A percentile compares a stretch with the other conserved stretches of the same genome.
phyloP scores from a whole-genome alignment of 805 yeast genomes.

The Candida koratica region DNA sequence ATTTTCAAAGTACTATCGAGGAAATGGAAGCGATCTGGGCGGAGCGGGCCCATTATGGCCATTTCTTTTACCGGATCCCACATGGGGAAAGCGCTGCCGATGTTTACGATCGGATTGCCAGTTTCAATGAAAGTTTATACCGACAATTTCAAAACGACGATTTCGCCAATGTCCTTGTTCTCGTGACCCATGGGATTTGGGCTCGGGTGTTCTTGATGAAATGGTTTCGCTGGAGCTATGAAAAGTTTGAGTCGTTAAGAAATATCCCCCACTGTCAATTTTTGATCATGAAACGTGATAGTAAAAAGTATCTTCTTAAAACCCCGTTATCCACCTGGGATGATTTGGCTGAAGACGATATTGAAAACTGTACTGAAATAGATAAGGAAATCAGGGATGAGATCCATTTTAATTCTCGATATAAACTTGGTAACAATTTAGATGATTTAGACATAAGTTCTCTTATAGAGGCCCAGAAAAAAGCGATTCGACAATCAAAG shows the following conservation, averaged over 20 bases:
- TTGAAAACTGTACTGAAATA: slow-evolving; percentile 35
- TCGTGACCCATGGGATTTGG: slow-evolving; percentile 94
- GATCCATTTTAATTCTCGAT: slow-evolving; percentile 34
- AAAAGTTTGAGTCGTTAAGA: slow-evolving; percentile 75
- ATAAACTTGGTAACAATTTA: slow-evolving; percentile 24
- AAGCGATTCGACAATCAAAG: slow-evolving; percentile 35
- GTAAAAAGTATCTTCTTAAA: slow-evolving; percentile 51
- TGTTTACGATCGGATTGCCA: slow-evolving; percentile 86
- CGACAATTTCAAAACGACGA: slow-evolving; percentile 68
- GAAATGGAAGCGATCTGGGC: slow-evolving; percentile 81
- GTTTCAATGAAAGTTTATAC: slow-evolving; percentile 82
- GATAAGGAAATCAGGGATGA: slow-evolving; percentile 35
- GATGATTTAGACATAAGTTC: slow-evolving; percentile 37
- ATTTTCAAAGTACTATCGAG: slow-evolving; percentile 72
- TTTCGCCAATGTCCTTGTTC: slow-evolving; percentile 76
- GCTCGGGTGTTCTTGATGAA: slow-evolving; percentile 89
- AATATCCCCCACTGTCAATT: slow-evolving; percentile 85
- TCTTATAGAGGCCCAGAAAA: slow-evolving; percentile 35
- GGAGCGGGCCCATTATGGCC: slow-evolving; percentile 82
- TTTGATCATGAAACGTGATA: slow-evolving; percentile 65
- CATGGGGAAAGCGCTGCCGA: slow-evolving; percentile 96
- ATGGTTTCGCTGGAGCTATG: slow-evolving; percentile 93
- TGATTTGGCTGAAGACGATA: slow-evolving; percentile 44
- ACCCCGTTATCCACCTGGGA: slow-evolving; percentile 73
- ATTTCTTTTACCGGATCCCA: slow-evolving; percentile 78